phyloP scores from a whole-genome alignment of 371 early-diverging fungal species.

The Actinomucor elegans region DNA sequence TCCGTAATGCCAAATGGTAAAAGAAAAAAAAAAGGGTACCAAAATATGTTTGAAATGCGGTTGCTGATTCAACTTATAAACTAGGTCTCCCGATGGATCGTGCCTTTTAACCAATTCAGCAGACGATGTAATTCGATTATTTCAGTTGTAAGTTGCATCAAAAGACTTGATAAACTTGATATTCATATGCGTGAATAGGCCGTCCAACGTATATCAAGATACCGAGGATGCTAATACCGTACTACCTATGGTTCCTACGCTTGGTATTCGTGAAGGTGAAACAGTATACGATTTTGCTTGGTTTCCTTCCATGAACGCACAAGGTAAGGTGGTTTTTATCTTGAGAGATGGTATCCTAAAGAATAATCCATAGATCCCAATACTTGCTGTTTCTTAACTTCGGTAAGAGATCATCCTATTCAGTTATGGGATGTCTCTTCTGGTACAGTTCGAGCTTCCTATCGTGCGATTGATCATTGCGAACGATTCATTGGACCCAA shows the following conservation, averaged over 20 bases:
- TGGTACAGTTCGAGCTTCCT: conserved; percentile 62
- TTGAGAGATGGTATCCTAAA: not conserved
- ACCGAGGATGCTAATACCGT: conserved; percentile 2
- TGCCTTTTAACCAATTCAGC: conserved; percentile 62
- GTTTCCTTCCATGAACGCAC: conserved; percentile 68
- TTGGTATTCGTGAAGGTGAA: conserved; percentile 58
- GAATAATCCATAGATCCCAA: conserved; percentile 46
- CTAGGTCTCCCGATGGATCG: conserved; percentile 70
- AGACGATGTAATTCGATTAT: conserved; percentile 60
- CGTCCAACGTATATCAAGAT: conserved; percentile 28
- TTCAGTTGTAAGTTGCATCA: conserved; percentile 41
- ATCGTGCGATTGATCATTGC: conserved; percentile 62
- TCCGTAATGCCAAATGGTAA: conserved; percentile 42
- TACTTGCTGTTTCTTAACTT: conserved; percentile 65
- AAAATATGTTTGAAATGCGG: not conserved
- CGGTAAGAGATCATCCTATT: conserved; percentile 69
- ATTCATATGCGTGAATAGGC: conserved; percentile 4
- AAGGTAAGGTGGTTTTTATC: conserved; percentile 36
- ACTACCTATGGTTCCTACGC: conserved; percentile 24
- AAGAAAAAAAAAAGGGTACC: not conserved
- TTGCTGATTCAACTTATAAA: not conserved
- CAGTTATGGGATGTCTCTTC: conserved; percentile 70
- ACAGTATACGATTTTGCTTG: conserved; percentile 64
- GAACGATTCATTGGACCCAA: conserved; percentile 68
- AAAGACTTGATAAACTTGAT: too few relatives aligned